Base-by-base conservation (phyloP, 2,329 filamentous ascomycete species). In the Exophiala xenobiotica region DNA sequence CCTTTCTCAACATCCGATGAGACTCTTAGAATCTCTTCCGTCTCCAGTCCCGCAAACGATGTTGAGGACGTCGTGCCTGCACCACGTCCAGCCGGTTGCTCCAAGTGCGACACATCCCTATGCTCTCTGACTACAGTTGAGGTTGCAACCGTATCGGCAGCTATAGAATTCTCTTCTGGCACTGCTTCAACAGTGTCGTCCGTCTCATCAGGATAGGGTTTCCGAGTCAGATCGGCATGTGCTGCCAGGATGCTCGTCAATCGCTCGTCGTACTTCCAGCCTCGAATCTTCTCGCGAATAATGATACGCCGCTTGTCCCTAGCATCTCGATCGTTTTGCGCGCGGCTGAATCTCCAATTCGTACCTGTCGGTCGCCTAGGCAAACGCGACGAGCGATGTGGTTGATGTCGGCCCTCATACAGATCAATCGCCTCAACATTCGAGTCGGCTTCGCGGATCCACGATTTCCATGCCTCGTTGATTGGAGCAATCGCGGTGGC, bases 401-500 rank as follows among this genome's bases (percentile, higher is more conserved):
- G 46, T 26, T 39, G 46, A 14, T 54, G 53, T 4, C 31, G 40
- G 16, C 37, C 49, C 24, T 47, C 12, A 23, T 55, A 46, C 49
- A 55, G 49, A 18, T 31, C 31, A 14, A 46, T 41, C 7, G 46
- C 24, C 29, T 40, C 46, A 14, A 38, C 56, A 9, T 48, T 22
- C 12, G 27, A 20, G 14, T 42, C 43, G n/a, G 72, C 73, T 23
- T 63, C 63, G 0, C 27, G 16, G 3, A 76, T 59, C 73, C 73
- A 76, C 1, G 65, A 49, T 2, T 62, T 59, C 73, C 73, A 76
- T 0, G 66, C 67, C 1, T 31, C 45, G 1, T 71, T 74, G 9
- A 66, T 54, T 0, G 73, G 73, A 3, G 70, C 71, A 0, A 71
- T 59, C 2, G 50, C 44, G 6, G 57, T 59, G 64, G 14, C 67